Evolutionary conservation across 1,139 yeast genomes (phyloP).

Genomic region (Blastobotrys illinoisensis): DNA sequence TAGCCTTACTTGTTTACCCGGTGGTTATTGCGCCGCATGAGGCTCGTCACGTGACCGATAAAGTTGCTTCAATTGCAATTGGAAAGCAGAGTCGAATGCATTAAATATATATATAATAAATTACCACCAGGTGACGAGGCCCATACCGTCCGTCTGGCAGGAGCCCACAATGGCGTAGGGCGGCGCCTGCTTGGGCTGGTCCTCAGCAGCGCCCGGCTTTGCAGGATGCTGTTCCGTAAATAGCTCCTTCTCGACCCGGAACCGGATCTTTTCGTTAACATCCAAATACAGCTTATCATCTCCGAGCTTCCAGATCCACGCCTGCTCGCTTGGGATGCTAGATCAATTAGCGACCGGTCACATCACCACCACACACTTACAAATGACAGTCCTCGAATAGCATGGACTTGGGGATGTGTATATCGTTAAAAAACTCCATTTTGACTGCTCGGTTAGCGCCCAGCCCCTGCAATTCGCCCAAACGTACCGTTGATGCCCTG

Average conservation of each 20-base stretch:
- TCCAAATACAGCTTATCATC: conserved; percentile 77
- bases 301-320: conserved; percentile 86
- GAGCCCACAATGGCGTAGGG: conserved; percentile 85
- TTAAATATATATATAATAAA: conserved; percentile 19
- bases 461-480: not conserved
- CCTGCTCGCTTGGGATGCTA: conserved; percentile 53
- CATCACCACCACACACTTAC: conserved; percentile 10
- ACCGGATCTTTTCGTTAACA: conserved; percentile 82
- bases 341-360: not conserved
- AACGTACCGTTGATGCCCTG: conserved; percentile 68
- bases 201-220: conserved; percentile 47
- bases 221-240: conserved; percentile 79
- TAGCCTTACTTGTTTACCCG: too few relatives aligned
- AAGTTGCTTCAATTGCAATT: not conserved
- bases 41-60: not conserved
- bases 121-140: conserved; percentile 96
- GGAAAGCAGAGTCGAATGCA: not conserved
- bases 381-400: conserved; percentile 74
- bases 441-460: conserved; percentile 36
- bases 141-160: conserved; percentile 95
- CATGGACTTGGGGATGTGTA: conserved; percentile 76
- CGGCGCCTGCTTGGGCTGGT: conserved; percentile 41
- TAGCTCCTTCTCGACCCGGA: conserved; percentile 82
- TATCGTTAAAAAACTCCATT: conserved; percentile 86
- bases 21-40: too few relatives aligned